Evolutionary conservation across 495 filamentous ascomycete species (phyloP), one percentile per base, ranked within the genome.

Genomic region (Xanthoparmelia taractica): DNA sequence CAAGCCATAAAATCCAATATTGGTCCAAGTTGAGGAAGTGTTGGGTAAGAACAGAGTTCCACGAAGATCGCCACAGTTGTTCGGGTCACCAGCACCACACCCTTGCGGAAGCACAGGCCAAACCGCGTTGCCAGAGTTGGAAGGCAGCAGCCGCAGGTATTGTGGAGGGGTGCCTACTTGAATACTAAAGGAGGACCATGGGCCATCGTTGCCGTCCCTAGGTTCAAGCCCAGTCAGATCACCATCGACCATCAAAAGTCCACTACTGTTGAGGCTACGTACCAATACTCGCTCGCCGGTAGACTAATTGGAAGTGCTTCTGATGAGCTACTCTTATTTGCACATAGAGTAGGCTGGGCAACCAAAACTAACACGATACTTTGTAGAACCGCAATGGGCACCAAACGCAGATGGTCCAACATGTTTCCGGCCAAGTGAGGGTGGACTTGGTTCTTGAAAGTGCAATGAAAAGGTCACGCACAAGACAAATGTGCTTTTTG

Each of bases 141-240:
- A 73, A 56, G 69, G 48, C 13, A 76, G 60, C 31, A 75, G 64
- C 56, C 66, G 67, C 17, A 77, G 60, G 23, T 48, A 55, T 59
- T 77, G 73, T 23, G 70, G 54, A 6, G 75, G 75, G 4, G 68
- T 76, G 25, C 75, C 75, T 29, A 77, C 59, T 37, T 70, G 67
- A 6, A 76, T n/a, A 4, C 50, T 65, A 65, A 77, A 78, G 5
- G 72, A 69, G 11, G 75, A 76, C 75, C 75, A 78, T 8, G 66
- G 66, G 11, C 75, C 75, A 63, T 75, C 74, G 38, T 75, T 73
- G 37, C 74, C 75, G 55, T 61, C 47, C 59, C 59, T 52, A 20
- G 1, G 4, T 5, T 15, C 1, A 4, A 27, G 27, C 0, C 31
- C 15, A 52, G 48, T 18, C 6, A 17, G 18, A 18, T 31, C 13